Base-by-base conservation (phyloP, 352 stramenopile genomes). In the Globisporangium nagaii region DNA sequence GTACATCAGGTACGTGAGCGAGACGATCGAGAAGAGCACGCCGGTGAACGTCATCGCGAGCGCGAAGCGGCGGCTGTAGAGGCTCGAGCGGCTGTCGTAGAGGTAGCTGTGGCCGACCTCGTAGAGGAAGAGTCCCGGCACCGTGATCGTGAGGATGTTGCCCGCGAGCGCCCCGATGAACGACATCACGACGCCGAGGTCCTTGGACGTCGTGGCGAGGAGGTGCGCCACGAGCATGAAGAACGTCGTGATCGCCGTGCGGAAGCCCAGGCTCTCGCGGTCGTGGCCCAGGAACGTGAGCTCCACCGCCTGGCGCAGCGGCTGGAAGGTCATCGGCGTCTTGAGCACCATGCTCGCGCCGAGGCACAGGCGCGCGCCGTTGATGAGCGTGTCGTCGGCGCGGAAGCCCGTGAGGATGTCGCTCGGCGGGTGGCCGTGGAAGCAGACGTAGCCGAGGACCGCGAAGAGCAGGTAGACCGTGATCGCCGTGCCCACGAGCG, bases 261-360 rank as follows among this genome's bases (percentile, higher is more conserved):
- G 83, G 70, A 93, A 91, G 40, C 69, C 56, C 37, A 93, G 48
- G 44, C 70, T 86, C 72, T 86, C 70, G 43, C 80, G 75, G 48
- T 86, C 71, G 60, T 86, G 80, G 35, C 80, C 80, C 5, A 91
- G 57, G 58, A 74, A 88, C 39, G 71, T 75, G 52, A 91, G 73
- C 64, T 91, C 78, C 28, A 89, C 68, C 28, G 83, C 74, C 44
- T 91, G 80, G 44, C 79, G 80, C 56, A 93, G 60, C 42, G 83
- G 83, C 63, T 93, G 83, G 74, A 90, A 93, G 5, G 77, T 90
- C 78, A 93, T 89, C 4, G 83, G 83, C 30, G 80, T 90, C 72
- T 91, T 90, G 54, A 88, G 66, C 35, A 93, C 61, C 80, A 90
- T 90, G 41, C 75, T 88, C 17, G 75, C 52, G 9, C 80, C 83